Percentiles rank a stretch among this genome's conserved stretches.
Evolutionary conservation across 2,329 filamentous ascomycete species (phyloP).

Genomic region (Cytospora mali): DNA sequence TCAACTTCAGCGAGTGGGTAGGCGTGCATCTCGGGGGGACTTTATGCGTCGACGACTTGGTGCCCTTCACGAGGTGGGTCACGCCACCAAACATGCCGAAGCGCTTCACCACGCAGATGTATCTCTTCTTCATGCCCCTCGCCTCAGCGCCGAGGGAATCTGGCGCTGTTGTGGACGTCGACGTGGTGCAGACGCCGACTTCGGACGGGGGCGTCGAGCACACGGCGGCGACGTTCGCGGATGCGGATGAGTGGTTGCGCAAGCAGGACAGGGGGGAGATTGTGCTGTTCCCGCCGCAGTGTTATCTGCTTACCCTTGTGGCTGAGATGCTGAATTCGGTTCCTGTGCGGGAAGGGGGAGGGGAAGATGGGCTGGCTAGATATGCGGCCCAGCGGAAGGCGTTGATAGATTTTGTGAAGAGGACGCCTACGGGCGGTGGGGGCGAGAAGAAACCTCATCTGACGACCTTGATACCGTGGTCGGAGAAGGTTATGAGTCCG

Average conservation of each 20-base stretch:
- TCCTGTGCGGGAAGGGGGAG: conserved; percentile 32
- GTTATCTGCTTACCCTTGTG: conserved; percentile 68
- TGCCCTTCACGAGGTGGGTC: conserved; percentile 90
- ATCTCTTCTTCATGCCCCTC: conserved; percentile 82
- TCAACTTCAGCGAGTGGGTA: conserved; percentile 70
- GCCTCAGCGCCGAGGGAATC: conserved; percentile 22
- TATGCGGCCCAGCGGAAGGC: conserved; percentile 53
- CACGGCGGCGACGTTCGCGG: conserved; percentile 78
- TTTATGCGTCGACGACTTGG: conserved; percentile 55
- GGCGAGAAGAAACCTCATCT: conserved; percentile 40
- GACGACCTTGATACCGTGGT: conserved; percentile 55
- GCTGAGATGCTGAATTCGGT: conserved; percentile 52
- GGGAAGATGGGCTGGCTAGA: conserved; percentile 32
- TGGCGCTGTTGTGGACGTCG: conserved; percentile 45
- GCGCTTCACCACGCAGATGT: conserved; percentile 96
- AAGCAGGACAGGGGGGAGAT: conserved; percentile 67
- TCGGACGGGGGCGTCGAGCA: conserved; percentile 62
- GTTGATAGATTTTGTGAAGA: conserved; percentile 57
- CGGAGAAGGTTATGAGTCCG: conserved; percentile 64
- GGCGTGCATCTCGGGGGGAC: conserved; percentile 30
- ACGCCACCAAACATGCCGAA: conserved; percentile 74
- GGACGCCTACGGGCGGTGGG: conserved; percentile 39
- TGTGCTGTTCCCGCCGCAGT: conserved; percentile 89
- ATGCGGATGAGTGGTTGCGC: conserved; percentile 68
- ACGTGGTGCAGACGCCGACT: conserved; percentile 68